Evolutionary conservation across 441 rosid genomes (phyloP).

Genomic region (Gossypium laxum): DNA sequence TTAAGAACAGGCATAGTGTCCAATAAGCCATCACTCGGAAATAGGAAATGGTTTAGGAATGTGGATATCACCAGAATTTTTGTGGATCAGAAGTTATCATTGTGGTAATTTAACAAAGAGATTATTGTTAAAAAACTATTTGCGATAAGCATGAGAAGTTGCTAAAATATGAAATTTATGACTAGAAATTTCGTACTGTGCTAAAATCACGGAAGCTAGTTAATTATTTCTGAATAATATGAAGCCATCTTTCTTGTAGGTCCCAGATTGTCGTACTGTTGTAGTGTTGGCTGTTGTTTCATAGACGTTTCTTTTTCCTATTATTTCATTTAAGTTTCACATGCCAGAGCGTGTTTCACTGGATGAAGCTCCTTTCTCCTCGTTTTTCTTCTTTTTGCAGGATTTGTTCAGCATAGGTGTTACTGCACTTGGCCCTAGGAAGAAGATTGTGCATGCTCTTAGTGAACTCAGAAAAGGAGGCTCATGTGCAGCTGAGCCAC

Average conservation of each 20-base stretch:
- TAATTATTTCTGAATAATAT: neutral
- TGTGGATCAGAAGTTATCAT: neutral
- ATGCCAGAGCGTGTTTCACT: neutral
- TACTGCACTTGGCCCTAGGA: constrained; percentile 83
- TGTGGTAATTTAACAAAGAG: neutral
- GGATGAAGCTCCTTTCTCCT: neutral
- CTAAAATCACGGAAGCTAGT: neutral
- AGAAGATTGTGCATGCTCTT: constrained; percentile 71
- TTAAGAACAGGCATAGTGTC: neutral
- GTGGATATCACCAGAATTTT: neutral
- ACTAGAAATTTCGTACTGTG: neutral
- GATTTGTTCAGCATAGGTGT: constrained; percentile 70
- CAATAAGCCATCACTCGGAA: neutral
- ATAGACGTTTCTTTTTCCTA: neutral
- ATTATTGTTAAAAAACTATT: neutral
- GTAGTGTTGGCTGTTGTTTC: neutral
- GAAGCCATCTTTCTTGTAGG: neutral
- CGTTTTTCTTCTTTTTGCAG: constrained; percentile 23
- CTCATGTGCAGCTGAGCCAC: constrained; percentile 19
- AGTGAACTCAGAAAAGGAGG: constrained; percentile 35
- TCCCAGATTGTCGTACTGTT: neutral
- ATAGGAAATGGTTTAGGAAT: neutral
- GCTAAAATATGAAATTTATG: neutral
- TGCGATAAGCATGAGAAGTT: neutral
- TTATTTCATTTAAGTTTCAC: neutral